Base-by-base conservation (phyloP, 164 flowering plant species). In the Macadamia integrifolia region DNA sequence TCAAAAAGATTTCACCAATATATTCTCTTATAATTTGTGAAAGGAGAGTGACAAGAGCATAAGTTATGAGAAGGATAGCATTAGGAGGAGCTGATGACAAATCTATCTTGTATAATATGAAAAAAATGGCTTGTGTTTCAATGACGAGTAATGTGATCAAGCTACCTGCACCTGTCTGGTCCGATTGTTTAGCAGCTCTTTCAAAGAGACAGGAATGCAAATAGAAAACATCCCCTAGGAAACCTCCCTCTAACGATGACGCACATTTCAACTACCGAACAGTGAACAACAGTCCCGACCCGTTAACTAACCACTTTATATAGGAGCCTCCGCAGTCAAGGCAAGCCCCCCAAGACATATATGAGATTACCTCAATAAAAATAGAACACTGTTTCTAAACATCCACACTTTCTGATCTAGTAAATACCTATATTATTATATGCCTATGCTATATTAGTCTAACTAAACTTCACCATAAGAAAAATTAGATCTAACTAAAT, bases 1-100 rank as follows among this genome's bases (percentile, higher is more conserved):
- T 46, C 23, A 76, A 35, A 71, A 69, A 13, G 13, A 60, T 40
- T 12, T 6, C 62, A 69, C 59, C 0, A 62, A 75, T 18, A 43
- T 62, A 65, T 52, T 32, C 61, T 48, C 58, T 48, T 6, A 60
- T 9, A n/a, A 2, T 14, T 53, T 11, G 15, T 13, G 9, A 46
- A 3, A 17, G 57, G 15, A 12, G 6, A 53, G 15, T 53, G 15
- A 17, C 13, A 6, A 6, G 14, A 53, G 15, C 13, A 53, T 53
- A 14, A 53, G 57, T 53, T 14, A 53, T 53, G 15, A 53, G 6
- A 53, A 53, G 15, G 18, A 17, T 53, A n/a, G 57, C 18, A 49
- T 53, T 46, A 9, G 50, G 13, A 46, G 13, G 9, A 46, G 50
- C 9, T 17, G 15, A 53, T 53, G 6, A 53, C n/a, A 53, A 17